Base-by-base conservation (phyloP, 2,329 filamentous ascomycete species). In the Ophiostoma montium region DNA sequence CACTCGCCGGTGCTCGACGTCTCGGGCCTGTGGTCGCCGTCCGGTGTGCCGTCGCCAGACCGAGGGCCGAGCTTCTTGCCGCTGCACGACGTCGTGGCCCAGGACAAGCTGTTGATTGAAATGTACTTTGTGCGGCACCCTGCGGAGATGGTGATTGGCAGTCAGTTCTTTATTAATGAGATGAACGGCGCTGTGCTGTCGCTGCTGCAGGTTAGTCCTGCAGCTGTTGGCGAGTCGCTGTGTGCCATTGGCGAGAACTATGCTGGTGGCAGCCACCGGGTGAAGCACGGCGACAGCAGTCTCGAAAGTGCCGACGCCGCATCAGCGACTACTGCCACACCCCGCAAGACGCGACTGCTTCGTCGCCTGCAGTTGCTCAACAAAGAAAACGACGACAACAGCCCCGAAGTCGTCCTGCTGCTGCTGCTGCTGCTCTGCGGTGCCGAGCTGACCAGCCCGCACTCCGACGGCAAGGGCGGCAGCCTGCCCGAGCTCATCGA, bases 161-260 rank as follows among this genome's bases (percentile, higher is more conserved):
- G 43, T 50, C 43, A 39, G 38, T 49, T 49, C 21, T 55, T 53
- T 10, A 52, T 55, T 42, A 43, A 52, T 31, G 53, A 55, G 46
- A 55, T 55, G 53, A 55, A 55, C 46, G 45, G 47, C 38, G 43
- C 46, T 13, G 53, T 55, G 35, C 36, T 55, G 23, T 48, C 47
- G 10, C 27, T 53, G 21, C 47, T 55, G 33, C 53, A 55, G 32
- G 51, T 47, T 21, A 45, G 35, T 31, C 53, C 53, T 4, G 41
- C 42, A 5, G 50, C 50, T 15, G 50, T 55, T 9, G 49, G 47
- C 38, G 53, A 52, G 30, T 53, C 53, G 16, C 50, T 55, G 27
- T 53, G 51, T 23, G 53, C 50, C 21, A 55, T 55, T 39, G 53
- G 53, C 38, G 53, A 53, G 46, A 55, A 55, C 50, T 55, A 55